Evolutionary conservation across 164 flowering plant species (phyloP).

Genomic region (Vitis riparia): DNA sequence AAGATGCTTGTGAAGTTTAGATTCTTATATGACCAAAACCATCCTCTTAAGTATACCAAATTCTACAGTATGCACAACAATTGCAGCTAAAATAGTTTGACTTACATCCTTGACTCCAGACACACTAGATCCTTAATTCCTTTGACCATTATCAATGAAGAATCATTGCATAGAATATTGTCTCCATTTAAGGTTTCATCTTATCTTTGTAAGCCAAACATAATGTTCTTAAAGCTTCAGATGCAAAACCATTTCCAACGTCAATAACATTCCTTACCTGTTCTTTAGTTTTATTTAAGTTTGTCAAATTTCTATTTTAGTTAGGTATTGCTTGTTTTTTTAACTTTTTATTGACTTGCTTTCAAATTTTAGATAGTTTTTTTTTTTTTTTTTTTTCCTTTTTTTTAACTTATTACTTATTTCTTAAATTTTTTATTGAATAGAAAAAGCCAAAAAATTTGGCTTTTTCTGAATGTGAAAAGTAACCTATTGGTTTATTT

Average conservation of each 20-base stretch:
- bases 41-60: slow-evolving; percentile 63
- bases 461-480: too few species aligned
- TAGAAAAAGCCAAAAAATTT: too few species aligned
- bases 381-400: too few species aligned
- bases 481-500: too few species aligned
- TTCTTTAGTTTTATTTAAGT: slow-evolving; percentile 6
- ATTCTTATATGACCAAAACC: slow-evolving; percentile 64
- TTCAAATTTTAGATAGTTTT: too few species aligned
- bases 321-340: too few species aligned
- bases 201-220: slow-evolving; percentile 47
- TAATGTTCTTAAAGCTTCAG: slow-evolving; percentile 52
- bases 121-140: slow-evolving; percentile 75
- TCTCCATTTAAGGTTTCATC: slow-evolving; percentile 15
- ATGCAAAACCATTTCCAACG: slow-evolving; percentile 46
- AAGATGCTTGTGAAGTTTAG: slow-evolving; percentile 40
- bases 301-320: too few species aligned
- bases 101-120: slow-evolving; percentile 64
- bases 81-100: slow-evolving; percentile 56
- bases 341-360: too few species aligned
- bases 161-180: slow-evolving; percentile 35
- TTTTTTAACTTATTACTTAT: too few species aligned
- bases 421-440: too few species aligned
- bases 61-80: slow-evolving; percentile 57
- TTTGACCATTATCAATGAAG: slow-evolving; percentile 48
- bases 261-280: slow-evolving; percentile 20